phyloP scores from a whole-genome alignment of 139 green algal species.

The Chlamydomonas incerta region DNA sequence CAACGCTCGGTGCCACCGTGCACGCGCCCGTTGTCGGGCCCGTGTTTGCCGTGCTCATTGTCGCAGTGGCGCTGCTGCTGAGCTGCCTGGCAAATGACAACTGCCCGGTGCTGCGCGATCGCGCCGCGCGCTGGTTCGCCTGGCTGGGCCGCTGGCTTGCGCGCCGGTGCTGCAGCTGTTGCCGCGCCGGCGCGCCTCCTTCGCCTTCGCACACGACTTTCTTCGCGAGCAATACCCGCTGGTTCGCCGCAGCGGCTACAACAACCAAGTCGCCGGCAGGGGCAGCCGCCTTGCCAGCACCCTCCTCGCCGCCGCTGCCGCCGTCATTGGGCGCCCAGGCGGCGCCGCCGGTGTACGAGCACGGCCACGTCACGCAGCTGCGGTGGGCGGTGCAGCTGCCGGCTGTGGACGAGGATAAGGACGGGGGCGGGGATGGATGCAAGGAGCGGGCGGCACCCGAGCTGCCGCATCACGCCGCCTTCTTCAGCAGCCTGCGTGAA shows the following conservation, averaged over 20 bases:
- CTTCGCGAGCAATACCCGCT: slow-evolving; percentile 11
- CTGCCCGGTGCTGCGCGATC: neutral
- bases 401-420: neutral
- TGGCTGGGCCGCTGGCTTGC: neutral
- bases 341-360: neutral
- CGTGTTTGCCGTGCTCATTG: neutral
- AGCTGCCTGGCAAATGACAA: slow-evolving; percentile 7
- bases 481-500: neutral
- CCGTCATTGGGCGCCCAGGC: too few relatives aligned
- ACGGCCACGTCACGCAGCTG: neutral
- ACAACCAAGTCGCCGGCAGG: too few relatives aligned
- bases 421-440: neutral
- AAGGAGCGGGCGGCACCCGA: too few relatives aligned
- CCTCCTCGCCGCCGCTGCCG: too few relatives aligned
- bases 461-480: neutral
- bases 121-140: neutral
- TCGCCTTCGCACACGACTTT: neutral
- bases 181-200: neutral
- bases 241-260: too few relatives aligned
- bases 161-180: neutral
- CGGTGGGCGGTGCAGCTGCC: neutral
- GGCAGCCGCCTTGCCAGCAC: too few relatives aligned
- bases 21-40: neutral
- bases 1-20: too few relatives aligned
- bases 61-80: neutral